Conservation (phyloP, 208 protist genomes). For the Acanthamoeba sp. region DNA sequence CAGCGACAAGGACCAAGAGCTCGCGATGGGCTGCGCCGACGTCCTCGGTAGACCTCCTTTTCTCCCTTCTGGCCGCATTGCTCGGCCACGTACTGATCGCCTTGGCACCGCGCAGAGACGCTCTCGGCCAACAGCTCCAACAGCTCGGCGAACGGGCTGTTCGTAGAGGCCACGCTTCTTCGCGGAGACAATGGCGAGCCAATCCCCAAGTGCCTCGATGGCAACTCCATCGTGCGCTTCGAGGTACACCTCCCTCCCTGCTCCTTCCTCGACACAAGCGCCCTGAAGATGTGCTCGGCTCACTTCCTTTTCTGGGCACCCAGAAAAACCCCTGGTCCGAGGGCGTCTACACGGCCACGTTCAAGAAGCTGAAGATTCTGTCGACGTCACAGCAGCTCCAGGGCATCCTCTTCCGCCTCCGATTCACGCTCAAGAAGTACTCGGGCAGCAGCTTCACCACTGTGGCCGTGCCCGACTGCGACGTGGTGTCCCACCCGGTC, state of each 20-base stretch:
- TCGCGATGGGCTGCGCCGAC: not conserved
- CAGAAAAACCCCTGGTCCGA: constrained; percentile 41
- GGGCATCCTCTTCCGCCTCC: constrained; percentile 55
- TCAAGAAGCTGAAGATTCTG: constrained; percentile 67
- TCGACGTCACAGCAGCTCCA: constrained; percentile 27
- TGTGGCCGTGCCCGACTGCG: not conserved
- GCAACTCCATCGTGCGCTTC: not conserved
- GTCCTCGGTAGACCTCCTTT: not conserved
- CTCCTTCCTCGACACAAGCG: too few species aligned
- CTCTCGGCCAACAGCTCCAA: not conserved
- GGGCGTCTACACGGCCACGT: constrained; percentile 53
- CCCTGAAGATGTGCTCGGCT: too few species aligned
- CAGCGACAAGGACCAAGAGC: not conserved
- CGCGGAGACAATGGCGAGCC: constrained; percentile 2
- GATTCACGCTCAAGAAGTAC: constrained; percentile 40
- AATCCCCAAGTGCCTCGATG: constrained; percentile 9
- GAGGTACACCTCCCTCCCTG: too few species aligned
- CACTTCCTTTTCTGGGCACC: too few species aligned
- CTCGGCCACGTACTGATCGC: not conserved
- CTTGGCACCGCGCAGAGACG: not conserved
- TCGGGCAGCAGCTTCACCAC: not conserved
- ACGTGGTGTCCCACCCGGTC: constrained; percentile 16
- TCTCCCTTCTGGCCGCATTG: not conserved
- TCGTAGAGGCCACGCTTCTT: not conserved
- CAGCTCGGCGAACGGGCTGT: not conserved